Base-by-base conservation (phyloP, 805 yeast genomes). In the Pichia occidentalis region DNA sequence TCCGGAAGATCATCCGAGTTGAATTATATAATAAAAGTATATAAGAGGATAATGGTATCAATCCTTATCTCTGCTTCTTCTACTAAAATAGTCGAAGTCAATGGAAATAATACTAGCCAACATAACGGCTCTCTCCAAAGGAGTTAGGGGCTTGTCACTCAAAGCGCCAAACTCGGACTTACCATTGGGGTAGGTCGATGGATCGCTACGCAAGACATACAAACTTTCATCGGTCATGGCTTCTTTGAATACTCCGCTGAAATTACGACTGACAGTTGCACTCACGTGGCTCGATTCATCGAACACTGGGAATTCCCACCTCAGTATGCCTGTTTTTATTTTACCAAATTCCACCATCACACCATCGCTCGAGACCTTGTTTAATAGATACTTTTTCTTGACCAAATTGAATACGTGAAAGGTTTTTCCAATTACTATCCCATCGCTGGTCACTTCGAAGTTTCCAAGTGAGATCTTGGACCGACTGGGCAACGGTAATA, bases 171-270 rank as follows among this genome's bases (percentile, higher is more conserved):
- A 76, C 24, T 63, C 44, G 25, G 63, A 65, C 12, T 68, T 75
- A 49, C 79, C 59, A 0, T 80, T 85, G 2, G 65, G 68, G 46
- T 80, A 78, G 44, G 82, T 68, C 17, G 67, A 66, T 1, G 81
- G 80, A 50, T 84, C 95, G 82, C 85, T 80, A 42, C 95, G 63
- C 21, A 88, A 61, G 24, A 87, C 74, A 58, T 88, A 88, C 2
- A 85, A 86, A 46, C 97, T 96, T 0, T 95, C 82, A 59, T 88
- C 97, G 0, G 96, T 87, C 54, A 87, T 82, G 52, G 87, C 59
- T 54, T 90, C 97, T 52, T 96, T 71, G 2, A 92, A 95, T 30
- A 88, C 62, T 0, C 97, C 97, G 4, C 84, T 95, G 92, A 95
- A 88, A 58, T 86, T 86, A 50, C 97, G 71, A 58, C 85, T 90